Evolutionary conservation across 1,284 basidiomycete genomes (phyloP).

Genomic region (Naganishia cerealis): DNA sequence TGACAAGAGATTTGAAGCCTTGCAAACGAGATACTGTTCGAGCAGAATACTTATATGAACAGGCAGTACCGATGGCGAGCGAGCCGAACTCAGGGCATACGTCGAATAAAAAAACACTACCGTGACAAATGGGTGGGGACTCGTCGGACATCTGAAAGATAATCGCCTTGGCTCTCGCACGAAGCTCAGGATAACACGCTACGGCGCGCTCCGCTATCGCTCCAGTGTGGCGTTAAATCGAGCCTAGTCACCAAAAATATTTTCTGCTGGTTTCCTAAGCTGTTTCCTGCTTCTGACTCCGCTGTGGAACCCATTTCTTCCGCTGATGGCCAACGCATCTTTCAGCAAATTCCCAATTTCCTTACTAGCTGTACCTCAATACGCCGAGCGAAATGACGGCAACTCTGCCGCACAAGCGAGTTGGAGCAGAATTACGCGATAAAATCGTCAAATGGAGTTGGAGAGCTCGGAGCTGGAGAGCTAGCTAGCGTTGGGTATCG

Average conservation of each 20-base stretch:
- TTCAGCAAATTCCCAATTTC: background rate
- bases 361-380: background rate
- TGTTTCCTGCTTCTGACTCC: background rate
- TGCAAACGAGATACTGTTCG: background rate
- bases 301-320: no score
- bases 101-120: slow-evolving; percentile 22
- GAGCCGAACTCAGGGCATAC: background rate
- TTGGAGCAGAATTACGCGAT: background rate
- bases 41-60: slow-evolving; percentile 3
- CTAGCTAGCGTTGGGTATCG: background rate
- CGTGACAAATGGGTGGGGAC: slow-evolving; percentile 17
- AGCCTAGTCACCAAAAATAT: slow-evolving; percentile 13
- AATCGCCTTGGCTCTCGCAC: slow-evolving; percentile 7
- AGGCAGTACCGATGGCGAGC: slow-evolving; percentile 1
- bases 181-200: background rate
- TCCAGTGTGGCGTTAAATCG: slow-evolving; percentile 5
- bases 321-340: background rate
- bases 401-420: background rate
- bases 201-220: slow-evolving; percentile 11
- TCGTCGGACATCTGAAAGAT: slow-evolving; percentile 1
- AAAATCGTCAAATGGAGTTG: background rate
- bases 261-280: background rate
- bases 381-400: background rate
- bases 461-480: background rate
- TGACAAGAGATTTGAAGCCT: background rate